A percentile compares a stretch with the other conserved stretches of the same genome.
These are phyloP conservation scores for Raffaelea arxii DNA, from an alignment of 2,329 filamentous ascomycete genomes.

Conservation along the genomic window DNA sequence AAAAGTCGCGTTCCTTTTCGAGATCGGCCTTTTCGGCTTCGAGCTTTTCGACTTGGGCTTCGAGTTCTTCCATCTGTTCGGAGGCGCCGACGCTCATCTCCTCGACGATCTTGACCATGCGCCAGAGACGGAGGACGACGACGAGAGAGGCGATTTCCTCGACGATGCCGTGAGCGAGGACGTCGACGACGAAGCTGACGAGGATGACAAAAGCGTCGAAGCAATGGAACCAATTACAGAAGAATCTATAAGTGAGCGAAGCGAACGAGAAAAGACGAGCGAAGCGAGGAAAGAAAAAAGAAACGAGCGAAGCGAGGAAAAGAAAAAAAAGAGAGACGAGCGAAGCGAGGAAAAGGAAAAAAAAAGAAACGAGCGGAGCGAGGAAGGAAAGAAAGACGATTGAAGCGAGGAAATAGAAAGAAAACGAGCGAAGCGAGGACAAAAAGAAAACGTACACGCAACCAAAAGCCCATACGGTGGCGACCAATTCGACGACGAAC, in stretches of 20 bases:
- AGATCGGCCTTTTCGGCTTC: conserved; percentile 34
- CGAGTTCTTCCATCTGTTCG: conserved; percentile 51
- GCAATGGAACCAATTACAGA: conserved; percentile 48
- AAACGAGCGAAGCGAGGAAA: neutral
- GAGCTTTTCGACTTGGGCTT: conserved; percentile 39
- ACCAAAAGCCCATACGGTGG: conserved; percentile 50
- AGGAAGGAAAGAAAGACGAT: neutral
- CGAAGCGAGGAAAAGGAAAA: neutral
- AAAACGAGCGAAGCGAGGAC: neutral
- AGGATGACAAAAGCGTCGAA: conserved; percentile 57
- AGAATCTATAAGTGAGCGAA: conserved; percentile 33
- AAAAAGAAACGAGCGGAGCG: neutral
- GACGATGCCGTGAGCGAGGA: conserved; percentile 47
- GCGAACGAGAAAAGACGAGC: neutral
- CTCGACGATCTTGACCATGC: conserved; percentile 61
- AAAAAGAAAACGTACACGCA: conserved; percentile 15
- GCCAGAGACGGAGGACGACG: conserved; percentile 56
- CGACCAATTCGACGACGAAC: conserved; percentile 53
- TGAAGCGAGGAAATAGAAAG: neutral
- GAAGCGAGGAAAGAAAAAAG: neutral
- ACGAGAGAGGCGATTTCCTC: conserved; percentile 59
- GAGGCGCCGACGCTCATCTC: conserved; percentile 54
- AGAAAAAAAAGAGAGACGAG: no score
- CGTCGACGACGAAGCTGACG: conserved; percentile 50
- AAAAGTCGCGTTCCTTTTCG: conserved; percentile 27